Evolutionary conservation across 805 yeast species (phyloP).

Genomic region (Jamesozyma jinghongensis): DNA sequence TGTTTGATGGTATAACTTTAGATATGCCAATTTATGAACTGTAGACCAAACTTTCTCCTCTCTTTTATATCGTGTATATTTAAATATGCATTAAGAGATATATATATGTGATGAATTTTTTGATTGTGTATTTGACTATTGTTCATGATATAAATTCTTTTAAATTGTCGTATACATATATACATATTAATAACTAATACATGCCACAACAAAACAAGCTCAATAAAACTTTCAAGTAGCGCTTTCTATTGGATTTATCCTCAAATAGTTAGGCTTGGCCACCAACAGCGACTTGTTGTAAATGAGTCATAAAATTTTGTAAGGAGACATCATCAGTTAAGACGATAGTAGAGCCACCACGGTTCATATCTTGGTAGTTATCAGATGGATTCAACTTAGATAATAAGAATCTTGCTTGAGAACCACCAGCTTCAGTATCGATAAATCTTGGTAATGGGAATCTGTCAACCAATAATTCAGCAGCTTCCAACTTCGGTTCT

Average conservation of each 20-base stretch:
- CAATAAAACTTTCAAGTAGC: too few species aligned
- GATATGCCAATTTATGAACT: conserved; percentile 67
- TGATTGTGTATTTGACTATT: too few species aligned
- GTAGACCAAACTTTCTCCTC: too few species aligned
- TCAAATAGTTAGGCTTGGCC: conserved; percentile 28
- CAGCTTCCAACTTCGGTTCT: conserved; percentile 87
- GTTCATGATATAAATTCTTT: too few species aligned
- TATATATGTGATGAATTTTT: too few species aligned
- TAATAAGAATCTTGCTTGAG: conserved; percentile 93
- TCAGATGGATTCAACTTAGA: conserved; percentile 93
- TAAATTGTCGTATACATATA: too few species aligned
- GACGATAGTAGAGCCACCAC: conserved; percentile 63
- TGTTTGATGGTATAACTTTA: conserved; percentile 62
- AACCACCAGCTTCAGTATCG: conserved; percentile 96
- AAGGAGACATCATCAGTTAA: conserved; percentile 93
- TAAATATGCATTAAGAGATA: too few species aligned
- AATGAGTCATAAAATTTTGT: conserved; percentile 90
- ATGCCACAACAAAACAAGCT: too few species aligned
- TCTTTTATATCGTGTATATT: too few species aligned
- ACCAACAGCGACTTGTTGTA: conserved; percentile 80
- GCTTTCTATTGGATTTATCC: too few species aligned
- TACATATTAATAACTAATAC: too few species aligned
- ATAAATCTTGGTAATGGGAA: conserved; percentile 97
- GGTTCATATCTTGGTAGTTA: conserved; percentile 49
- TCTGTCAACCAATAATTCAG: conserved; percentile 80